phyloP scores from a whole-genome alignment of 2,329 filamentous ascomycete species.

The Monilinia aucupariae region DNA sequence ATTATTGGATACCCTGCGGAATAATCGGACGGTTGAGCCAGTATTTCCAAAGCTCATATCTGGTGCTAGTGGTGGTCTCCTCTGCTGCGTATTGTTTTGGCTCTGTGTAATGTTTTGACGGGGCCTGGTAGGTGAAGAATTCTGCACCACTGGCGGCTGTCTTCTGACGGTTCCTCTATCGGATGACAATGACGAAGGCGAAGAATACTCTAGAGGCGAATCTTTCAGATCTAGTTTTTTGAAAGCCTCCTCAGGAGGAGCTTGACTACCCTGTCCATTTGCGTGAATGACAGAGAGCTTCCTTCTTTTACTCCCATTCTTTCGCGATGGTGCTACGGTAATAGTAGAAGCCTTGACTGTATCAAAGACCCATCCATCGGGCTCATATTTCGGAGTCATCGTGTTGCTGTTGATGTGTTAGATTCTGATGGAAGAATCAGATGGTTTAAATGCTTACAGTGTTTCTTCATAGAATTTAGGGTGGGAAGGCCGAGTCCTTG shows the following conservation, averaged over 20 bases:
- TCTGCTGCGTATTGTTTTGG: slow-evolving; percentile 27
- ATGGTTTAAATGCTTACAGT: slow-evolving; percentile 44
- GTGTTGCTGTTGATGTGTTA: slow-evolving; percentile 47
- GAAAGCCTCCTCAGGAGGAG: slow-evolving; percentile 51
- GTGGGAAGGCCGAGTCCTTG: slow-evolving; percentile 61
- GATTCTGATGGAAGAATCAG: neutral
- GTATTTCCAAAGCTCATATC: slow-evolving; percentile 93
- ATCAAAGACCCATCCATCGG: slow-evolving; percentile 93
- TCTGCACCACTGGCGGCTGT: slow-evolving; percentile 37
- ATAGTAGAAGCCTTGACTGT: slow-evolving; percentile 72
- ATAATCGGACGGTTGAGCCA: slow-evolving; percentile 85
- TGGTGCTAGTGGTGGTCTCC: slow-evolving; percentile 73
- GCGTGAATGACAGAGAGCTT: slow-evolving; percentile 53
- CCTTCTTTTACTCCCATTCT: slow-evolving; percentile 48
- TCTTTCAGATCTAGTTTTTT: slow-evolving; percentile 57
- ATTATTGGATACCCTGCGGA: slow-evolving; percentile 77
- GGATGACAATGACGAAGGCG: slow-evolving; percentile 51
- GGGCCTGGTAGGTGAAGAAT: slow-evolving; percentile 32
- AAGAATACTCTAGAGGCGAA: slow-evolving; percentile 51
- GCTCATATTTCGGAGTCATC: slow-evolving; percentile 59
- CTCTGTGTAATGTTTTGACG: slow-evolving; percentile 29
- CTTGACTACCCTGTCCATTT: slow-evolving; percentile 34
- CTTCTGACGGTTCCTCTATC: slow-evolving; percentile 50
- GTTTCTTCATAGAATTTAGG: slow-evolving; percentile 92
- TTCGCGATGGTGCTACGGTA: slow-evolving; percentile 40